phyloP scores from a whole-genome alignment of 176 grass and related monocot species.

The Cenchrus fungigraminus region DNA sequence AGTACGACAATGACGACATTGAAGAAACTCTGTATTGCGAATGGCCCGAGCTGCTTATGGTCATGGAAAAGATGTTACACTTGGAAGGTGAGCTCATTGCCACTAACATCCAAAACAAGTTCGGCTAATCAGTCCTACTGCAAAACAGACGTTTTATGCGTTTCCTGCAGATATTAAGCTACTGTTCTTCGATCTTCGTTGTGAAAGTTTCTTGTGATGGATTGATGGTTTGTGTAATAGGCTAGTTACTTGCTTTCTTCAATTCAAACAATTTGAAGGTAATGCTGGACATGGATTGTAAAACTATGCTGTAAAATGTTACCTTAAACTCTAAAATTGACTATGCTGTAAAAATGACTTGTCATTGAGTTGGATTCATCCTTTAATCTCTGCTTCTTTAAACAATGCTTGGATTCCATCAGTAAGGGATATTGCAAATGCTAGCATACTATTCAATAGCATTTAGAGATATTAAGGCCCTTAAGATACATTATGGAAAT shows the following conservation, averaged over 20 bases:
- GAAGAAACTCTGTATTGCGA: background rate
- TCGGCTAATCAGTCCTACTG: background rate
- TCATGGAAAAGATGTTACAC: background rate
- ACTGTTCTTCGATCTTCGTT: background rate
- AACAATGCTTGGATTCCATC: background rate
- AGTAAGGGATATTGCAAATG: background rate
- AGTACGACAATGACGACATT: background rate
- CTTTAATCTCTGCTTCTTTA: background rate
- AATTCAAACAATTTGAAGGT: background rate
- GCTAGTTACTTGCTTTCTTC: background rate
- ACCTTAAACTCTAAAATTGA: background rate
- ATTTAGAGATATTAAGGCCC: background rate
- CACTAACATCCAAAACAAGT: background rate
- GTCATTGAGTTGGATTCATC: background rate
- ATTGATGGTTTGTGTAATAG: background rate
- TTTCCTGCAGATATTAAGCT: background rate
- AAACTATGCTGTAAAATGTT: background rate
- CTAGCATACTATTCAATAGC: background rate
- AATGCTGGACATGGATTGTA: too few relatives aligned
- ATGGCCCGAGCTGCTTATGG: background rate
- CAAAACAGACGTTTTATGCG: background rate
- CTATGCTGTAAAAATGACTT: background rate
- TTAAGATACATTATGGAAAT: background rate
- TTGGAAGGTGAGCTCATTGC: background rate
- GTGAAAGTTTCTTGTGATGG: background rate